These are phyloP conservation scores for Onygenales sp. DNA, from an alignment of 2,329 filamentous ascomycete species.

Conservation along the genomic window DNA sequence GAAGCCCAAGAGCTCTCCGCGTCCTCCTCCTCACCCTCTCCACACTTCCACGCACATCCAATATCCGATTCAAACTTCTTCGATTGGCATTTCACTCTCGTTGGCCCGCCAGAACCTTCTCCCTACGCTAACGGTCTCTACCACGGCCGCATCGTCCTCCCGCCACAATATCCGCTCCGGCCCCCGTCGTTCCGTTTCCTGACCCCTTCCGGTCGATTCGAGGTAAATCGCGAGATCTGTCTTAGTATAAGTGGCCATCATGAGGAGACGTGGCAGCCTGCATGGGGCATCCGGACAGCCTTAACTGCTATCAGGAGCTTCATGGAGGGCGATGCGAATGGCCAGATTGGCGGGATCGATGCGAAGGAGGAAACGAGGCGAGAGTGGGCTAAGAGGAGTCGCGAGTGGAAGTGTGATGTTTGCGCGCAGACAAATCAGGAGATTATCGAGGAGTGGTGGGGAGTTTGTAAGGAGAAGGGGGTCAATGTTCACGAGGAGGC, in stretches of 20 bases:
- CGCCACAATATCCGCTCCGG: slow-evolving; percentile 78
- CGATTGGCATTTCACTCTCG: slow-evolving; percentile 98
- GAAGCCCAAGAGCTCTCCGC: slow-evolving; percentile 80
- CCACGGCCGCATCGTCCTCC: slow-evolving; percentile 89
- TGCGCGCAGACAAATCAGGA: slow-evolving; percentile 61
- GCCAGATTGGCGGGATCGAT: slow-evolving; percentile 85
- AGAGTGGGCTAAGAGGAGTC: slow-evolving; percentile 59
- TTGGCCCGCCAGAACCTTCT: slow-evolving; percentile 69
- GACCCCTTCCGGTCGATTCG: slow-evolving; percentile 85
- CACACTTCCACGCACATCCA: slow-evolving; percentile 77
- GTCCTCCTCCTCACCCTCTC: slow-evolving; percentile 62
- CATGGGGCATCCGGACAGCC: slow-evolving; percentile 91
- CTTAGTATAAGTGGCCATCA: slow-evolving; percentile 89
- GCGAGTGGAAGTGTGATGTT: slow-evolving; percentile 55
- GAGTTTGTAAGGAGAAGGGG: slow-evolving; percentile 40
- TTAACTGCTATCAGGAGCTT: slow-evolving; percentile 71
- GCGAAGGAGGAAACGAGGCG: slow-evolving; percentile 57
- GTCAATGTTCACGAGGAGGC: slow-evolving; percentile 31
- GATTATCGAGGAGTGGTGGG: slow-evolving; percentile 63
- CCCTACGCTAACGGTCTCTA: slow-evolving; percentile 77
- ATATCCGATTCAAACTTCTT: slow-evolving; percentile 78
- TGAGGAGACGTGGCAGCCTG: slow-evolving; percentile 97
- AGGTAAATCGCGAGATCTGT: slow-evolving; percentile 94
- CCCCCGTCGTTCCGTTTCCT: slow-evolving; percentile 94
- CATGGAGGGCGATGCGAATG: slow-evolving; percentile 83